Base-by-base conservation (phyloP, 164 flowering plant genomes). In the Akebia trifoliata region DNA sequence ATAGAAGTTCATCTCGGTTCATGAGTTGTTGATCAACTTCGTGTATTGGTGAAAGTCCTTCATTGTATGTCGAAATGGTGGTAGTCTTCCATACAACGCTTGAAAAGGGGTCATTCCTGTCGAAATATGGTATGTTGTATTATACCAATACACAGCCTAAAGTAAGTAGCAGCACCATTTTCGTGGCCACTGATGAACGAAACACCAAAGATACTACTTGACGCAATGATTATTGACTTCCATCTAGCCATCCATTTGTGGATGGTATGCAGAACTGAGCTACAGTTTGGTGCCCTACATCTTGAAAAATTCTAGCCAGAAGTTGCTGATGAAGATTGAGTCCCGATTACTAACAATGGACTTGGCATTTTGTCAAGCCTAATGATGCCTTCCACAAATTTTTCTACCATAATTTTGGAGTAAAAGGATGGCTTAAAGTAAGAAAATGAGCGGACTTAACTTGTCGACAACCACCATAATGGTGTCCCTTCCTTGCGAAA, bases 401-500 rank as follows among this genome's bases (percentile, higher is more conserved):
- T 35, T 53, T 34, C 57, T 18, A 6, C 52, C 52, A 48, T 32
- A 25, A 2, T 53, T 53, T 53, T 53, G 6, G 43, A 34, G 43
- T 34, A 34, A 53, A 53, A 18, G 57, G 43, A 34, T 34, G n/a
- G n/a, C n/a, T n/a, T n/a, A n/a, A n/a, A n/a, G n/a, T n/a, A n/a
- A n/a, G n/a, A n/a, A n/a, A n/a, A 36, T 53, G 57, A 17, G 42
- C 28, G n/a, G n/a, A n/a, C n/a, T n/a, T n/a, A n/a, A n/a, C n/a
- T n/a, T n/a, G n/a, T 34, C 42, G 34, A 37, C 46, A 11, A 54
- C 58, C 34, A 39, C 46, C 46, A 37, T 54, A 34, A 39, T 54
- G 31, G 58, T 25, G 14, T 37, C 45, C 34, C 11, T 54, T 37
- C 58, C 58, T 54, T 37, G 46, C 20, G 58, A 54, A 8, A 11